Evolutionary conservation across 805 yeast genomes (phyloP), one percentile per base, ranked within the genome.

Genomic region (Hanseniaspora occidentalis): DNA sequence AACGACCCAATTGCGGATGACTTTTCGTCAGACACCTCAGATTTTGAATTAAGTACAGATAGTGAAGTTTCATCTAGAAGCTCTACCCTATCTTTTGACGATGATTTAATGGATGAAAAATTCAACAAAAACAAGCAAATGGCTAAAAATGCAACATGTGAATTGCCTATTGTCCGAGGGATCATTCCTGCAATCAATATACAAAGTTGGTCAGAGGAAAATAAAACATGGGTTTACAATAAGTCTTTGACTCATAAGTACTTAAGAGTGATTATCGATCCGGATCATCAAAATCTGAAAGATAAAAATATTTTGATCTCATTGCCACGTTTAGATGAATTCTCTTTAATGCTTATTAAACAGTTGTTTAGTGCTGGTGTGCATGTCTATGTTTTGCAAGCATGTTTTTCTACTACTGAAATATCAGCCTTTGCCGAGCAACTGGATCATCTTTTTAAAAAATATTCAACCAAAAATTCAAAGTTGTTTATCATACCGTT

Each of bases 301-400:
- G 17, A 29, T 29, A 29, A 29, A 29, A 13, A 14, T n/a, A 16
- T n/a, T 29, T 29, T 29, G 18, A 3, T 29, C 6, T n/a, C 33
- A 9, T 10, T 29, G 13, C 10, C n/a, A 5, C 16, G 16, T n/a
- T n/a, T 29, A 4, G 16, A 4, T n/a, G 17, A 29, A n/a, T 29
- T 29, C 8, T 5, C 33, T 3, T 26, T 40, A 18, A 43, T 43
- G 24, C 42, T 47, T 48, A 69, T 84, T 52, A 84, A 79, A 62
- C 94, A 94, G 44, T 69, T 84, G 54, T 68, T 84, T 39, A 69
- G 83, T 47, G 94, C 94, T 54, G 95, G 95, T 61, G 92, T 94
- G 39, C 79, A 77, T 60, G 92, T 83, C 48, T 65, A 84, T 53
- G 94, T 84, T 41, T 84, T 29, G 8, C 33, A 29, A 29, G 13